Conservation (phyloP, 345 rosid species). For the Fremontodendron californicum region DNA sequence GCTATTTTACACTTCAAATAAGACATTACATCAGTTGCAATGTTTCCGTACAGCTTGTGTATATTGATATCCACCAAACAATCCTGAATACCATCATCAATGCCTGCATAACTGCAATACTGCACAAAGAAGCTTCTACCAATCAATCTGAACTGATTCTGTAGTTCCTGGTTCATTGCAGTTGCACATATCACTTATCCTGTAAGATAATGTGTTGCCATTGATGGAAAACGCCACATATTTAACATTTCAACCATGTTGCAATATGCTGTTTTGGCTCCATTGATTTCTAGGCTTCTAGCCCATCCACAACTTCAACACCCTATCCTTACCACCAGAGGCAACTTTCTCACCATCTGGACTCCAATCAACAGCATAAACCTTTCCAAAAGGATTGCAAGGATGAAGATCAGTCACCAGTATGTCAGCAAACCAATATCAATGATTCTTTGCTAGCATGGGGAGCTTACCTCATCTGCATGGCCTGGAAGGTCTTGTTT, state of each 20-base stretch:
- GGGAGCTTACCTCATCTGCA: constrained; percentile 70
- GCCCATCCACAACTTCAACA: constrained; percentile 93
- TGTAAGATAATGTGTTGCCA: not conserved
- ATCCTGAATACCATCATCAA: not conserved
- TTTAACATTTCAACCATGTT: not conserved
- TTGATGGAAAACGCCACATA: not conserved
- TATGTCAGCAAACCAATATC: not conserved
- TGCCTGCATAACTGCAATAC: not conserved
- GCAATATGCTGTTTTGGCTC: not conserved
- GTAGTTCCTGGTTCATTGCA: not conserved
- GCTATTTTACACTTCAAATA: not conserved
- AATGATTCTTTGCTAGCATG: not conserved
- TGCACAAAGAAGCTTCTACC: not conserved
- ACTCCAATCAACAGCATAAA: constrained; percentile 96
- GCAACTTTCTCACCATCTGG: constrained; percentile 99
- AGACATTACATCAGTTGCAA: not conserved
- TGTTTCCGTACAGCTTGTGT: not conserved
- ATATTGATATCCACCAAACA: not conserved
- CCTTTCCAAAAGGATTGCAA: constrained; percentile 31
- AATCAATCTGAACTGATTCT: not conserved
- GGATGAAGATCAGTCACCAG: constrained; percentile 6
- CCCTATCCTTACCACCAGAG: constrained; percentile 89
- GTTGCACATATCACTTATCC: not conserved
- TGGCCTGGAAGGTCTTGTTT: constrained; percentile 81
- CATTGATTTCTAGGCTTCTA: constrained; percentile 21